Evolutionary conservation across 2,329 filamentous ascomycete genomes (phyloP).

Genomic region (Neophaeococcomyces aloes): DNA sequence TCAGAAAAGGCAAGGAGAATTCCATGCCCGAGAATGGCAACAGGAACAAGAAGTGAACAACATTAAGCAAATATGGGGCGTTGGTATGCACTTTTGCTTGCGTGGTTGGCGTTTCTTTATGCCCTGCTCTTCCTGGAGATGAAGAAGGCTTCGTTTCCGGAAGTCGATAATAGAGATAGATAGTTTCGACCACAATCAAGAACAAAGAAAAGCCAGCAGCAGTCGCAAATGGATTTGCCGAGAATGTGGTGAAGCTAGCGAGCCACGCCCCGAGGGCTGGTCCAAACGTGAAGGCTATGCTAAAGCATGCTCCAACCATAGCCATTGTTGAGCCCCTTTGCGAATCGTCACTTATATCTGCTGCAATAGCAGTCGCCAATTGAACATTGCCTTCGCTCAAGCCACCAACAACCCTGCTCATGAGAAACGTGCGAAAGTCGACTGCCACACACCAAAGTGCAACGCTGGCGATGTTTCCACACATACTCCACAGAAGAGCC

Average conservation of each 20-base stretch:
- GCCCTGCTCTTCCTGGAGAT: slow-evolving; percentile 21
- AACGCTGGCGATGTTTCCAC: slow-evolving; percentile 84
- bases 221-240: slow-evolving; percentile 85
- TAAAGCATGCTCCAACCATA: slow-evolving; percentile 91
- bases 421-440: slow-evolving; percentile 91
- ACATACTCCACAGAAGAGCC: slow-evolving; percentile 83
- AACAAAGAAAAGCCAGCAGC: slow-evolving; percentile 79
- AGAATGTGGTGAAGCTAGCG: slow-evolving; percentile 63
- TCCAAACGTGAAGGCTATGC: slow-evolving; percentile 91
- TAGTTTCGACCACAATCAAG: slow-evolving; percentile 74
- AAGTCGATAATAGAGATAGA: slow-evolving; percentile 72
- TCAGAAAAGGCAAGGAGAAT: slow-evolving; percentile 90
- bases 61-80: slow-evolving; percentile 69
- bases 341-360: slow-evolving; percentile 81
- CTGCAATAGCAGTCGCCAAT: slow-evolving; percentile 88
- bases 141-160: slow-evolving; percentile 72
- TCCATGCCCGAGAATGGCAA: slow-evolving; percentile 98
- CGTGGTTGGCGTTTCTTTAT: slow-evolving; percentile 21
- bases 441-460: slow-evolving; percentile 87
- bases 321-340: slow-evolving; percentile 89
- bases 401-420: slow-evolving; percentile 84
- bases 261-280: slow-evolving; percentile 84
- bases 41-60: slow-evolving; percentile 80
- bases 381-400: slow-evolving; percentile 96
- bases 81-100: slow-evolving; percentile 50